Conservation (phyloP, 768 basidiomycete genomes). For the Brasilioporus rufonigricans region DNA sequence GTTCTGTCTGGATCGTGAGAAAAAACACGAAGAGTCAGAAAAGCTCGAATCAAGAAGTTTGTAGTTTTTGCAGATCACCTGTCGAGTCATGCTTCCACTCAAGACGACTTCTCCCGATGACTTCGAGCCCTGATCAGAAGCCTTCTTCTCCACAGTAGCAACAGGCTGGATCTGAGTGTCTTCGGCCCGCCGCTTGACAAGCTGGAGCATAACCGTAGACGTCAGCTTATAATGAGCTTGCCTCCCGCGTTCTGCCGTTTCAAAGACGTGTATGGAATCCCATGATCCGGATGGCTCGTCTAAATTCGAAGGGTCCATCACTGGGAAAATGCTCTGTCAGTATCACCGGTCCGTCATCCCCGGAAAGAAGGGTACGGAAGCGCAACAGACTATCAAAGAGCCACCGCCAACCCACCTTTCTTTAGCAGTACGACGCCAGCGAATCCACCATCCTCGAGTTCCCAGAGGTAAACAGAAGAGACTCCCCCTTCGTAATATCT, state of each 20-base stretch:
- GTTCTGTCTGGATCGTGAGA: slow-evolving; percentile 64
- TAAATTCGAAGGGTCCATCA: slow-evolving; percentile 52
- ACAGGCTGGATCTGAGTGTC: slow-evolving; percentile 16
- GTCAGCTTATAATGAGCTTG: slow-evolving; percentile 97
- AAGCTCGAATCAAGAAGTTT: slow-evolving; percentile 6
- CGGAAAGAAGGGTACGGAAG: slow-evolving; percentile 3
- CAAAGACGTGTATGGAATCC: slow-evolving; percentile 99
- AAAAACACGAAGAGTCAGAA: slow-evolving; percentile 12
- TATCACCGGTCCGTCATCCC: not conserved
- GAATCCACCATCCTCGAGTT: slow-evolving; percentile 93
- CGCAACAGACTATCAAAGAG: not conserved
- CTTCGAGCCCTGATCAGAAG: slow-evolving; percentile 47
- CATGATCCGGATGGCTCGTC: slow-evolving; percentile 82
- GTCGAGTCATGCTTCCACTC: slow-evolving; percentile 97
- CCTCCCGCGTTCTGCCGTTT: slow-evolving; percentile 86
- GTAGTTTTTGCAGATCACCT: slow-evolving; percentile 50
- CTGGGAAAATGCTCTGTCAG: slow-evolving; percentile 36
- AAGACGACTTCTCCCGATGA: slow-evolving; percentile 75
- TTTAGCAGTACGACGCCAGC: slow-evolving; percentile 96
- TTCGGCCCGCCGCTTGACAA: slow-evolving; percentile 54
- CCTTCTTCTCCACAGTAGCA: slow-evolving; percentile 34
- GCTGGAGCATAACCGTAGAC: slow-evolving; percentile 94
- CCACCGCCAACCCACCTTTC: slow-evolving; percentile 60
- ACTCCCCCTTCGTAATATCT: slow-evolving; percentile 99
- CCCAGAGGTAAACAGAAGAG: slow-evolving; percentile 97